Percentiles rank a stretch among this genome's conserved stretches.
Conservation (phyloP, 306 rosid genomes). For the Cotoneaster glaucophyllus region DNA sequence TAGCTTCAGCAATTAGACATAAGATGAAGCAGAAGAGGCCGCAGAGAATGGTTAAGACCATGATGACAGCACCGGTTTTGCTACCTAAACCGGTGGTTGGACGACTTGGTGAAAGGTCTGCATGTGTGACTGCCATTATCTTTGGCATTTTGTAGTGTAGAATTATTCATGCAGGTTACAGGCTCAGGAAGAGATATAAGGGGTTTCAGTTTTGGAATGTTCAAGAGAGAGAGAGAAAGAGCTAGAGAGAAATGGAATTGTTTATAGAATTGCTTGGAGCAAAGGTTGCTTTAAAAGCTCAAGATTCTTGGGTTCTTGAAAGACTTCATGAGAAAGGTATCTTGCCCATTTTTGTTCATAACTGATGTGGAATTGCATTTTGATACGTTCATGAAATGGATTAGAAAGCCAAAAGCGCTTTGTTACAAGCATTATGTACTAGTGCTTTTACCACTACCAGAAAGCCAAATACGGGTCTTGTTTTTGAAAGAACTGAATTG, state of each 20-base stretch:
- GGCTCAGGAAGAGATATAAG: not conserved
- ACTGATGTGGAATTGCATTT: not conserved
- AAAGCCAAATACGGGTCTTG: no score
- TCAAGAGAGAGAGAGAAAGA: not conserved
- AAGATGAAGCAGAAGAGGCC: slow-evolving; percentile 78
- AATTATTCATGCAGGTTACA: slow-evolving; percentile 4
- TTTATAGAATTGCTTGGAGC: slow-evolving; percentile 62
- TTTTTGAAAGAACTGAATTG: no score
- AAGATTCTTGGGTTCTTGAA: slow-evolving; percentile 46
- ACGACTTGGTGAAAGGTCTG: slow-evolving; percentile 72
- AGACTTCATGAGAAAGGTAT: slow-evolving; percentile 26
- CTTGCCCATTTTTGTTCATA: slow-evolving; percentile 10
- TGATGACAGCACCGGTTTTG: slow-evolving; percentile 58
- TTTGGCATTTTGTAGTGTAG: slow-evolving; percentile 20
- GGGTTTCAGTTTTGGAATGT: not conserved
- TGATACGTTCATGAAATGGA: not conserved
- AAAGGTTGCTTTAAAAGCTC: slow-evolving; percentile 77
- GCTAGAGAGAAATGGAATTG: slow-evolving; percentile 22
- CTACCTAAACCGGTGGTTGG: slow-evolving; percentile 48
- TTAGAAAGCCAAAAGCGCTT: no score
- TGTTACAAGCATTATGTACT: no score
- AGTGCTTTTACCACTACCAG: no score
- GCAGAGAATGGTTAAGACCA: slow-evolving; percentile 52
- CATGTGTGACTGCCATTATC: slow-evolving; percentile 76
- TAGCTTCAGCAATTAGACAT: slow-evolving; percentile 80